These are phyloP conservation scores for Aspergillus diversus DNA, from an alignment of 495 filamentous ascomycete genomes.

Conservation along the genomic window DNA sequence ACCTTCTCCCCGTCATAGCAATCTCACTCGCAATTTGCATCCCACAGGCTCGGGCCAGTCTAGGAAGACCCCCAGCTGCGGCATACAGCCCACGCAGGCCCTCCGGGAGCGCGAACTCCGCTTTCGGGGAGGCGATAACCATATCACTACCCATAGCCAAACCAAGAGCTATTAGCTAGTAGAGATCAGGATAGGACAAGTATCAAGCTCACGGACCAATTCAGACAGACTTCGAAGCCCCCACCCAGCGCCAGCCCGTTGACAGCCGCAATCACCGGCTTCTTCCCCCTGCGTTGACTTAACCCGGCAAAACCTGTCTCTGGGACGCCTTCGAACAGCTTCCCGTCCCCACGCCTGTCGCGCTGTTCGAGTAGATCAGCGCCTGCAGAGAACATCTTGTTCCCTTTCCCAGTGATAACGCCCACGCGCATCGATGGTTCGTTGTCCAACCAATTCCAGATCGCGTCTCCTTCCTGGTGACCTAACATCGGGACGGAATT, in stretches of 20 bases:
- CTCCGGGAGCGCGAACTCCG: conserved; percentile 66
- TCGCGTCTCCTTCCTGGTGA: conserved; percentile 44
- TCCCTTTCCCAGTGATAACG: conserved; percentile 52
- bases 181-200: too few relatives aligned
- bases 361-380: conserved; percentile 9
- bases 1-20: conserved; percentile 60
- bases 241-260: conserved; percentile 71
- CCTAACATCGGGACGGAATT: conserved; percentile 43
- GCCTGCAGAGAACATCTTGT: conserved; percentile 55
- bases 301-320: conserved; percentile 32
- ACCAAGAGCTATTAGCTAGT: too few relatives aligned
- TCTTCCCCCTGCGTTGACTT: conserved; percentile 32
- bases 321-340: conserved; percentile 5
- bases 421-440: conserved; percentile 49
- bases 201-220: too few relatives aligned
- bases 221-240: conserved; percentile 69
- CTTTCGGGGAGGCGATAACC: conserved; percentile 57
- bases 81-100: conserved; percentile 65
- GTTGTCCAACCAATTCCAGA: conserved; percentile 52
- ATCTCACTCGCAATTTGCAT: conserved; percentile 67
- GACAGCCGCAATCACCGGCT: conserved; percentile 71
- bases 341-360: not conserved
- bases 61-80: conserved; percentile 66
- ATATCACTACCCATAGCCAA: conserved; percentile 66
- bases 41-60: conserved; percentile 61